Conservation (phyloP, 2,329 filamentous ascomycete genomes). For the Rasamsonia emersonii region DNA sequence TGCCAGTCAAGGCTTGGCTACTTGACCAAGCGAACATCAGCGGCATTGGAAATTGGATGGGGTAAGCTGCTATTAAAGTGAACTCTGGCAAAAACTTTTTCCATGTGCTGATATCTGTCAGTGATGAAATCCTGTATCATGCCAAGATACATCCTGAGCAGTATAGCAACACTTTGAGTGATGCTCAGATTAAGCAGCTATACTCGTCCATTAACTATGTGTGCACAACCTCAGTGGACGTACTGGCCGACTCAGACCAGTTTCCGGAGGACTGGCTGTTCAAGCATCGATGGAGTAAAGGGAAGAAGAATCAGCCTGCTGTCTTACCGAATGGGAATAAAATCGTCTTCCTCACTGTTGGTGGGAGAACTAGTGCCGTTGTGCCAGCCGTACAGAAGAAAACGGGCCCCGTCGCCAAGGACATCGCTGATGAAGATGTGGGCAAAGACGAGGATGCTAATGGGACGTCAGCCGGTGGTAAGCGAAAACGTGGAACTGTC, state of each 20-base stretch:
- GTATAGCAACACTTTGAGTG: constrained; percentile 72
- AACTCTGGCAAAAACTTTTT: constrained; percentile 1
- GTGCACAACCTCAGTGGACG: constrained; percentile 68
- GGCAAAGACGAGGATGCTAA: constrained; percentile 15
- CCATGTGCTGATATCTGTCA: constrained; percentile 14
- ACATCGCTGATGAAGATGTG: constrained; percentile 30
- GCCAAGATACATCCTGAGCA: constrained; percentile 86
- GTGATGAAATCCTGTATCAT: constrained; percentile 85
- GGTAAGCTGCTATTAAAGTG: constrained; percentile 34
- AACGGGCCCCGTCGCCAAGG: constrained; percentile 50
- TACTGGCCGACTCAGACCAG: constrained; percentile 69
- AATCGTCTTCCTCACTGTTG: constrained; percentile 79
- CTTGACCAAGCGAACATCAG: constrained; percentile 83
- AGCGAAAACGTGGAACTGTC: constrained; percentile 23
- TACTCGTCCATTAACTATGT: constrained; percentile 69
- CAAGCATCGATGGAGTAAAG: constrained; percentile 81
- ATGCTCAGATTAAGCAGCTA: constrained; percentile 61
- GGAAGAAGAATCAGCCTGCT: constrained; percentile 60
- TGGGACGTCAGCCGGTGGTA: constrained; percentile 15
- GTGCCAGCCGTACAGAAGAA: constrained; percentile 84
- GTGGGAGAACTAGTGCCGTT: constrained; percentile 82
- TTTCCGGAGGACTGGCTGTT: constrained; percentile 88
- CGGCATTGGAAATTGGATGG: constrained; percentile 96
- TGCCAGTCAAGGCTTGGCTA: constrained; percentile 81
- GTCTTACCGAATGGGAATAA: constrained; percentile 75